These are phyloP conservation scores for Begonia peltatifolia DNA, from an alignment of 306 rosid genomes.

Conservation along the genomic window DNA sequence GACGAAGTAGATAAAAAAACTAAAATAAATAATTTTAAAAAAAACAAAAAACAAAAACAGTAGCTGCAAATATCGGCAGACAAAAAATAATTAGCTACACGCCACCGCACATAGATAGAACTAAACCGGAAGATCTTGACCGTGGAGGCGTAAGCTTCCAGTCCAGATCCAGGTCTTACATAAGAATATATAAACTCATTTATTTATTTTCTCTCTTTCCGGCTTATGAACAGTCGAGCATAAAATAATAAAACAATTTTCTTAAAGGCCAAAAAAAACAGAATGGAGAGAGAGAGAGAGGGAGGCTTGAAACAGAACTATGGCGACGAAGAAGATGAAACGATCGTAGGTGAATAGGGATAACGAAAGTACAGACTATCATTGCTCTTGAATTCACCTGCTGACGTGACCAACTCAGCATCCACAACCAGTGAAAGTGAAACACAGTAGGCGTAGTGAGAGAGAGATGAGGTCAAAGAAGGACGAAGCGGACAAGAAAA, in stretches of 20 bases:
- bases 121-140: background rate
- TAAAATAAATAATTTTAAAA: background rate
- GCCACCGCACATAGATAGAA: background rate
- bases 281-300: background rate
- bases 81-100: background rate
- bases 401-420: conserved; percentile 51
- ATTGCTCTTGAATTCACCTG: conserved; percentile 19
- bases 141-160: background rate
- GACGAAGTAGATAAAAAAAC: background rate
- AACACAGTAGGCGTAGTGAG: background rate
- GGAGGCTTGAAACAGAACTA: background rate
- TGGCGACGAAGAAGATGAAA: background rate
- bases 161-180: background rate
- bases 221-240: background rate
- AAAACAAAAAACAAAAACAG: background rate
- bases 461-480: conserved; percentile 1
- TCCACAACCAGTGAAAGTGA: conserved; percentile 25
- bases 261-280: background rate
- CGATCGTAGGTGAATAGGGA: conserved; percentile 19
- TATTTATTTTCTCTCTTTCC: background rate
- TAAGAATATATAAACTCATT: background rate
- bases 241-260: background rate
- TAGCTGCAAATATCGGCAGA: too few species aligned
- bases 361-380: conserved; percentile 9
- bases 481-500: conserved; percentile 1